Evolutionary conservation across 2,329 filamentous ascomycete species (phyloP).

Genomic region (Dothideomycetidae sp.): DNA sequence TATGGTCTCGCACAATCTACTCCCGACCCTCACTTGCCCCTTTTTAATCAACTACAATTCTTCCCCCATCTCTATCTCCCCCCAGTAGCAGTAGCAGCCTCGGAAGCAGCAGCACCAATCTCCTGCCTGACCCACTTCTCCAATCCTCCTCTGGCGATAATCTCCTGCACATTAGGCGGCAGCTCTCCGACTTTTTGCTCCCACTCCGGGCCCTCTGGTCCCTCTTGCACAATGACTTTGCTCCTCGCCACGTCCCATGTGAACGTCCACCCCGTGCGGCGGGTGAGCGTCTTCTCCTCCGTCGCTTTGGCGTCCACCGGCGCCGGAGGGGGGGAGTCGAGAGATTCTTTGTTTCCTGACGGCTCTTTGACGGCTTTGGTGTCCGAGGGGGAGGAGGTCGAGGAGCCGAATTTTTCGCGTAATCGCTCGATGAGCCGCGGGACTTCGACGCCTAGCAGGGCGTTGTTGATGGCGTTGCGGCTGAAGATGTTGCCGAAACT

Average conservation of each 20-base stretch:
- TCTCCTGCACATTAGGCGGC: slow-evolving; percentile 70
- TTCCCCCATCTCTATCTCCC: background rate
- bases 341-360: slow-evolving; percentile 34
- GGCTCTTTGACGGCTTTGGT: slow-evolving; percentile 36
- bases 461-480: slow-evolving; percentile 68
- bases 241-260: slow-evolving; percentile 66
- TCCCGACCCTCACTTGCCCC: no score
- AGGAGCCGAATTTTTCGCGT: slow-evolving; percentile 41
- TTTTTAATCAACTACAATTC: background rate
- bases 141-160: slow-evolving; percentile 62
- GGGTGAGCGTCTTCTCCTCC: slow-evolving; percentile 45
- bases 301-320: slow-evolving; percentile 21
- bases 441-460: slow-evolving; percentile 56
- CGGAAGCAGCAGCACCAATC: slow-evolving; percentile 30
- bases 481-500: slow-evolving; percentile 77
- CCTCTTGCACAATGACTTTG: slow-evolving; percentile 57
- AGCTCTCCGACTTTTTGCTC: slow-evolving; percentile 70
- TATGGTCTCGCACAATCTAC: no score
- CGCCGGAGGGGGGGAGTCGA: slow-evolving; percentile 35
- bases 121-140: slow-evolving; percentile 71
- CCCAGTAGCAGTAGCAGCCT: background rate
- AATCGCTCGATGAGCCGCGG: slow-evolving; percentile 52
- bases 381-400: slow-evolving; percentile 13
- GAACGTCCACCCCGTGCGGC: slow-evolving; percentile 70
- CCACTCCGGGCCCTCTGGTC: slow-evolving; percentile 53